A percentile compares a stretch with the other conserved stretches of the same genome.
Evolutionary conservation across 306 rosid genomes (phyloP).

Genomic region (Gillenia trifoliata): DNA sequence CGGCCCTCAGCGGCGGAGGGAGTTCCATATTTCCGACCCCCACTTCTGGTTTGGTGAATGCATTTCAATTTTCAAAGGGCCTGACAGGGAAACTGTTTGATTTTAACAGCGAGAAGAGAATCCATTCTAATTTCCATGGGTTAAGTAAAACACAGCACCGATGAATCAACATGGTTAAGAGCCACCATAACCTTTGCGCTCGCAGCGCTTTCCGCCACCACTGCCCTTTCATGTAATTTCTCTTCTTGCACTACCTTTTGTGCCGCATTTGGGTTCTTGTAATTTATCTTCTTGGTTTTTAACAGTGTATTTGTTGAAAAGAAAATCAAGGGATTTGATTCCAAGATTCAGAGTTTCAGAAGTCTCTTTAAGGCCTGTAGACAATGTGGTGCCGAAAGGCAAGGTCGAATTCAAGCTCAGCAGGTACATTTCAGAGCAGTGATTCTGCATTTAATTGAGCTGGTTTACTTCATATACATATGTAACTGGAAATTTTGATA

Average conservation of each 20-base stretch:
- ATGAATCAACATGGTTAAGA: slow-evolving; percentile 11
- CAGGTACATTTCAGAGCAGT: slow-evolving; percentile 39
- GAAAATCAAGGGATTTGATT: slow-evolving; percentile 48
- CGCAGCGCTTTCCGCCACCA: slow-evolving; percentile 51
- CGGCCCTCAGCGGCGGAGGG: too few species aligned
- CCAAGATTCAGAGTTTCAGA: slow-evolving; percentile 55
- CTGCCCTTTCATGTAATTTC: slow-evolving; percentile 41
- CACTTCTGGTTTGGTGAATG: too few species aligned
- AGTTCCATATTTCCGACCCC: too few species aligned
- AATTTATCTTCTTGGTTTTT: not conserved
- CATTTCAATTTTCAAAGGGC: too few species aligned
- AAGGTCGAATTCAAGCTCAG: slow-evolving; percentile 90
- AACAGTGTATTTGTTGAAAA: slow-evolving; percentile 44
- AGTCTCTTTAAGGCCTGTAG: slow-evolving; percentile 51
- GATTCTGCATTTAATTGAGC: not conserved
- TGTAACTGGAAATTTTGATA: not conserved
- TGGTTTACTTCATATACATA: not conserved
- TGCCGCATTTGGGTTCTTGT: not conserved
- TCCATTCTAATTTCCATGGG: too few species aligned
- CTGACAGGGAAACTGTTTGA: too few species aligned
- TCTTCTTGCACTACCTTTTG: too few species aligned
- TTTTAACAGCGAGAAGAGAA: too few species aligned
- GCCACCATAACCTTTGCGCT: slow-evolving; percentile 35
- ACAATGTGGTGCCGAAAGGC: slow-evolving; percentile 61
- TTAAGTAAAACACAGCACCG: too few species aligned